Evolutionary conservation across 352 stramenopile genomes (phyloP).

Genomic region (Phytophthora sp.): DNA sequence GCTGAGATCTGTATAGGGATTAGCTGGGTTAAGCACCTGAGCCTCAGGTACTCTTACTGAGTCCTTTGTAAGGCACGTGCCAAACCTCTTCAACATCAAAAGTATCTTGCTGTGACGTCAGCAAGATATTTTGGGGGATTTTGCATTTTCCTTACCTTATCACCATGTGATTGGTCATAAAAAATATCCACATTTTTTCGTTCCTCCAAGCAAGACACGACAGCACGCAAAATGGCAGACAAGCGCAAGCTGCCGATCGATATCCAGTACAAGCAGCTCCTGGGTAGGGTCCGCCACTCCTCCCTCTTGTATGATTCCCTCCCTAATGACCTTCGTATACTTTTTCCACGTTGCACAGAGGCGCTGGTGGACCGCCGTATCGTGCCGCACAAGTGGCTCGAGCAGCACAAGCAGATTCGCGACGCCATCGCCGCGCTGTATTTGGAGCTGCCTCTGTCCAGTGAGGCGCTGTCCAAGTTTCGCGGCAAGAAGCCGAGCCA

Average conservation of each 20-base stretch:
- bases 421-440: conserved; percentile 64
- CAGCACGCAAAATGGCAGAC: conserved; percentile 65
- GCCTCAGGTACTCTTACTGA: background rate
- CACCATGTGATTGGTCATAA: conserved; percentile 25
- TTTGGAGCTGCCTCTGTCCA: conserved; percentile 50
- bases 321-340: no score
- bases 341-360: conserved; percentile 46
- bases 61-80: no score
- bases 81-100: conserved; percentile 20
- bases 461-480: conserved; percentile 55
- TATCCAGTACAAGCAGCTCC: conserved; percentile 81
- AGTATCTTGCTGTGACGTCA: conserved; percentile 26
- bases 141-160: conserved; percentile 1
- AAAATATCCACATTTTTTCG: background rate
- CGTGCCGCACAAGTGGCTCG: conserved; percentile 73
- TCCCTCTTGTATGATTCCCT: background rate
- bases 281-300: conserved; percentile 46
- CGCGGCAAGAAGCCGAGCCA: conserved; percentile 50
- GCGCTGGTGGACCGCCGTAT: conserved; percentile 74
- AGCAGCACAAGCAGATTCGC: conserved; percentile 69
- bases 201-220: conserved; percentile 13
- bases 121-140: conserved; percentile 7
- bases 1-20: conserved; percentile 12
- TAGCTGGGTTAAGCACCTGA: conserved; percentile 13
- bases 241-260: conserved; percentile 74